These are phyloP conservation scores for Trametes meyenii DNA, from an alignment of 768 basidiomycete genomes.

Conservation along the genomic window DNA sequence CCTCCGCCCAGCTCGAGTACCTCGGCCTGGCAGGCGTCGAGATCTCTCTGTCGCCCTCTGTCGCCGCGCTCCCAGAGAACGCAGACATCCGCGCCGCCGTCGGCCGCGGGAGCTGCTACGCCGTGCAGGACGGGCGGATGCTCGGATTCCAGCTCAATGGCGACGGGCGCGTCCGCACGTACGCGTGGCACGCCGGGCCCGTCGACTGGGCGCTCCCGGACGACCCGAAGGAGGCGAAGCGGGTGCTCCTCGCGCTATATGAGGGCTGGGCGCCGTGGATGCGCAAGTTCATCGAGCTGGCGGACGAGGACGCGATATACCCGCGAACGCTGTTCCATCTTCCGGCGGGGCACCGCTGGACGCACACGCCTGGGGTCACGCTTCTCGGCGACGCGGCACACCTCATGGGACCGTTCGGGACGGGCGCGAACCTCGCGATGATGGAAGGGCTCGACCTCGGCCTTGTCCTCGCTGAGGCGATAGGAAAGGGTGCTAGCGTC, in stretches of 20 bases:
- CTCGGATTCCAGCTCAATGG: conserved; percentile 39
- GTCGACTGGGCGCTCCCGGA: conserved; percentile 12
- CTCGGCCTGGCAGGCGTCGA: conserved; percentile 31
- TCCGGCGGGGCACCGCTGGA: conserved; percentile 20
- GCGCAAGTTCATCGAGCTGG: conserved; percentile 11
- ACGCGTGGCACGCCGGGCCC: conserved; percentile 15
- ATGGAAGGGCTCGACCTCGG: conserved; percentile 29
- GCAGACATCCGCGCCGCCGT: conserved; percentile 23
- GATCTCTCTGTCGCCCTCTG: conserved; percentile 28
- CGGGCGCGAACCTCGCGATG: conserved; percentile 42
- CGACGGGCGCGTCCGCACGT: conserved; percentile 24
- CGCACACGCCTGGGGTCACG: conserved; percentile 10
- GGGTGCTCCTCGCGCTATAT: conserved; percentile 3
- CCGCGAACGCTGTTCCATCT: conserved; percentile 21
- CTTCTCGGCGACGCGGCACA: conserved; percentile 38
- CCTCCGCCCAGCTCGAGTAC: conserved; percentile 36
- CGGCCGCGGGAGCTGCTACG: conserved; percentile 35
- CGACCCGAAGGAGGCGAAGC: conserved; percentile 13
- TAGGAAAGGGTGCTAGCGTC: conserved; percentile 1
- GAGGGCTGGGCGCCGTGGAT: conserved; percentile 17
- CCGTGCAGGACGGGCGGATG: conserved; percentile 28
- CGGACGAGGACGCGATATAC: conserved; percentile 10
- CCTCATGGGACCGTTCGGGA: conserved; percentile 39
- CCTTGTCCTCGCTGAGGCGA: conserved; percentile 14
- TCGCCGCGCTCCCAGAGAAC: background rate